Conservation (phyloP, 1,284 basidiomycete species). For the Cerioporus squamosus region DNA sequence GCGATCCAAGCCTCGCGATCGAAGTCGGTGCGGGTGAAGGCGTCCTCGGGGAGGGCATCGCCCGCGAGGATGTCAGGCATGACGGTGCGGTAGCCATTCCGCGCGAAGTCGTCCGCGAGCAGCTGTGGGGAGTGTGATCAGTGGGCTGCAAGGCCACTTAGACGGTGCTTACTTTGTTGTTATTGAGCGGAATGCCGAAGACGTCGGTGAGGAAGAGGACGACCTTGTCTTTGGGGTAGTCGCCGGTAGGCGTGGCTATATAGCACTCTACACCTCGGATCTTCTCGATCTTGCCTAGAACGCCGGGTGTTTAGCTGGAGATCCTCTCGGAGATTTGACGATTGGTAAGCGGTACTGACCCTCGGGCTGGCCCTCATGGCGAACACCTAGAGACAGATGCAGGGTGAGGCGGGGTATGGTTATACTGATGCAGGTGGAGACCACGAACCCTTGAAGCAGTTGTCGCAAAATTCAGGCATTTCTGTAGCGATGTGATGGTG, state of each 20-base stretch:
- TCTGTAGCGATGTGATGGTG: not conserved
- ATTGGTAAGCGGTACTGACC: conserved; percentile 35
- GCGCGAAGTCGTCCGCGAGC: conserved; percentile 73
- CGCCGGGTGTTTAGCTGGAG: not conserved
- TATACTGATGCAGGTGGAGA: not conserved
- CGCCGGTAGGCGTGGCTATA: conserved; percentile 50
- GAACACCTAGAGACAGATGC: conserved; percentile 45
- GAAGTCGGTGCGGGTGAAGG: conserved; percentile 37
- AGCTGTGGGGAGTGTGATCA: conserved; percentile 42
- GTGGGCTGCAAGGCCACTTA: not conserved
- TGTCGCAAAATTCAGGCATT: not conserved
- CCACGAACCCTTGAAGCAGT: not conserved
- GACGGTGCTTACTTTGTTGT: conserved; percentile 49
- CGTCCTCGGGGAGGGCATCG: conserved; percentile 52
- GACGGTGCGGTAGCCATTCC: conserved; percentile 70
- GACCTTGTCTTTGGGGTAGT: conserved; percentile 61
- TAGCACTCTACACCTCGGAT: conserved; percentile 55
- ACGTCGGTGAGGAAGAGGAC: conserved; percentile 64
- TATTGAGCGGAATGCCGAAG: conserved; percentile 63
- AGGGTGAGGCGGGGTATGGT: not conserved
- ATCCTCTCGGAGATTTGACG: not conserved
- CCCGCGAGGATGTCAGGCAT: conserved; percentile 63
- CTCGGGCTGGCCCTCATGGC: conserved; percentile 57
- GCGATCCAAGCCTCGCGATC: conserved; percentile 53
- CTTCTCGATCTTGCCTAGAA: conserved; percentile 44